Base-by-base conservation (phyloP, 805 yeast genomes). In the Allodekkera sacchari region DNA sequence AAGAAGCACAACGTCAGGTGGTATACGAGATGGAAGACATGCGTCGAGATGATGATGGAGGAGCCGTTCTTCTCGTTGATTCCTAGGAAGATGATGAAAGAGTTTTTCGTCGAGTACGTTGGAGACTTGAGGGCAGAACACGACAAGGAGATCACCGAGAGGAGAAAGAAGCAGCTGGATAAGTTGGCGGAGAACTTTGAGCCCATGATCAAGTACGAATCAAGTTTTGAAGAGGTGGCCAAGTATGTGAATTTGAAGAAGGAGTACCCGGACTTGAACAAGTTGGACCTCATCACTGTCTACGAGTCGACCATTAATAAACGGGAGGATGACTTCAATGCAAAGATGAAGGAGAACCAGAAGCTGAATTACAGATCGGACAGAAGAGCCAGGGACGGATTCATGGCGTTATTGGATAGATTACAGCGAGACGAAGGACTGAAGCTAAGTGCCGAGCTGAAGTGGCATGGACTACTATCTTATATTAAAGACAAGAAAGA, bases 41-140 rank as follows among this genome's bases (percentile, higher is more conserved):
- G 71, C 0, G 72, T 67, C 35, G 57, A 57, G n/a, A 33, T 68
- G 33, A 68, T 82, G 4, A 52, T 60, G 4, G 75, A 78, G 35
- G 92, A 83, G 45, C 77, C 85, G 0, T 68, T 79, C 6, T 79
- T 74, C 48, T 63, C 83, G 1, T 64, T 74, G 13, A 63, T 76
- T 7, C 67, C 76, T 15, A 84, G 77, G 30, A 58, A 58, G 18
- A 68, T 77, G 31, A 74, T 79, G 33, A 63, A 64, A 28, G 63
- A 64, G 27, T 64, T 77, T 3, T 83, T 75, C 47, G 45, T 59
- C 21, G 71, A 71, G 15, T 79, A 65, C 42, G 64, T 72, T 3
- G 52, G 48, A 4, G 45, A 48, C 0, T 49, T 81, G 27, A 56
- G 63, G 17, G 20, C 31, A 2, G 54, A 52, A 14, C 59, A 61